These are phyloP conservation scores for Hyaloscypha hepaticicola DNA, from an alignment of 495 filamentous ascomycete genomes.

Conservation along the genomic window DNA sequence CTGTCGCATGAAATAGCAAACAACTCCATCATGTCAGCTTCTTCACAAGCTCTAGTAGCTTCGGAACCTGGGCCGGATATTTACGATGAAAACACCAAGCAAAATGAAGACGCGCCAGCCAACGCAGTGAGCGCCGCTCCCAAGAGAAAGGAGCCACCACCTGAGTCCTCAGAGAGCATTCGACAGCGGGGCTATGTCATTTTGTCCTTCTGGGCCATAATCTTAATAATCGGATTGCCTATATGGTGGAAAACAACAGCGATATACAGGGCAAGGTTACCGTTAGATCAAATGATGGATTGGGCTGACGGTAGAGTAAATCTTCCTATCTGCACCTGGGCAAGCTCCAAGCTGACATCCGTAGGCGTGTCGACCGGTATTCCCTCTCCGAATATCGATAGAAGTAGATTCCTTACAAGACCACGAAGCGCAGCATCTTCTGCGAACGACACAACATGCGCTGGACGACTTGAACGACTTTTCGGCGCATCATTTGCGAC, in stretches of 20 bases:
- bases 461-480: constrained; percentile 91
- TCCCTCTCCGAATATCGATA: constrained; percentile 79
- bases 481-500: constrained; percentile 80
- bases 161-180: constrained; percentile 69
- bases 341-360: constrained; percentile 20
- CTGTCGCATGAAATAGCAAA: constrained; percentile 11
- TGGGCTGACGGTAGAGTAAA: constrained; percentile 92
- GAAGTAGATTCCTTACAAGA: constrained; percentile 62
- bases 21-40: constrained; percentile 17
- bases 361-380: constrained; percentile 83
- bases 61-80: constrained; percentile 4
- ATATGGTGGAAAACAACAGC: constrained; percentile 98
- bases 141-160: constrained; percentile 57
- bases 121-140: constrained; percentile 26
- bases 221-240: constrained; percentile 80
- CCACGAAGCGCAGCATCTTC: constrained; percentile 70
- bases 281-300: constrained; percentile 80
- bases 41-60: constrained; percentile 11
- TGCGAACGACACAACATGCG: constrained; percentile 83
- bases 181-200: constrained; percentile 71
- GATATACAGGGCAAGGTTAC: constrained; percentile 84
- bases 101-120: constrained; percentile 19
- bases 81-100: neutral
- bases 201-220: constrained; percentile 87
- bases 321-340: neutral